These are phyloP conservation scores for Dovyalis caffra DNA, from an alignment of 345 rosid genomes.

Conservation along the genomic window DNA sequence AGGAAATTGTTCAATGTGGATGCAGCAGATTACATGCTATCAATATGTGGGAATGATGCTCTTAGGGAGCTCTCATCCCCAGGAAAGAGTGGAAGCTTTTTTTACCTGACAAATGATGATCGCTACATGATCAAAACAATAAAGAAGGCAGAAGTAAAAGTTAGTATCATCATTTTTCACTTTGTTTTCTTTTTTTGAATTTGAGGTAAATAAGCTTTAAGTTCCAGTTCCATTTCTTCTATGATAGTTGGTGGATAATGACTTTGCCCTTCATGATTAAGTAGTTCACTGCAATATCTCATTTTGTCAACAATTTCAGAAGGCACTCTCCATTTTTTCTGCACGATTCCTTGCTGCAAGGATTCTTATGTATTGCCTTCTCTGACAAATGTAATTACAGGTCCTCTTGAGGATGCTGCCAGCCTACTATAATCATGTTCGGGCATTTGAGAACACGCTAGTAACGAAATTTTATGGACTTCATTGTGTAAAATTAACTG, in stretches of 20 bases:
- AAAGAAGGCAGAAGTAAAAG: slow-evolving; percentile 97
- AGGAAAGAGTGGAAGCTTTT: slow-evolving; percentile 97
- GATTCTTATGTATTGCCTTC: neutral
- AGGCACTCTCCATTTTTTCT: neutral
- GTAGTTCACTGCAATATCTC: neutral
- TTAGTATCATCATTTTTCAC: slow-evolving; percentile 17
- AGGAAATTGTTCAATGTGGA: slow-evolving; percentile 87
- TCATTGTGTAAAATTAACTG: slow-evolving; percentile 87
- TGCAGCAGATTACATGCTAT: slow-evolving; percentile 96
- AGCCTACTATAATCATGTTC: slow-evolving; percentile 90
- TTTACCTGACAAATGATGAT: slow-evolving; percentile 89
- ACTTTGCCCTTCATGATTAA: neutral
- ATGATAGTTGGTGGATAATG: neutral
- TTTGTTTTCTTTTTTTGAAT: neutral
- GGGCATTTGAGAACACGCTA: slow-evolving; percentile 79
- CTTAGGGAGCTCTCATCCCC: slow-evolving; percentile 98
- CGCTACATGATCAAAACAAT: slow-evolving; percentile 96
- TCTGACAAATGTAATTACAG: slow-evolving; percentile 30
- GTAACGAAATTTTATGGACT: slow-evolving; percentile 95
- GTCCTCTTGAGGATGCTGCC: slow-evolving; percentile 96
- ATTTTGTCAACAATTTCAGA: neutral
- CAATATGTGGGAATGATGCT: slow-evolving; percentile 91
- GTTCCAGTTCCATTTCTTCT: neutral
- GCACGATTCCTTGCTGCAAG: neutral
- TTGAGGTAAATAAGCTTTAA: neutral